Evolutionary conservation across 73 alveolate species (phyloP).

Genomic region (Tetrahymena borealis): DNA sequence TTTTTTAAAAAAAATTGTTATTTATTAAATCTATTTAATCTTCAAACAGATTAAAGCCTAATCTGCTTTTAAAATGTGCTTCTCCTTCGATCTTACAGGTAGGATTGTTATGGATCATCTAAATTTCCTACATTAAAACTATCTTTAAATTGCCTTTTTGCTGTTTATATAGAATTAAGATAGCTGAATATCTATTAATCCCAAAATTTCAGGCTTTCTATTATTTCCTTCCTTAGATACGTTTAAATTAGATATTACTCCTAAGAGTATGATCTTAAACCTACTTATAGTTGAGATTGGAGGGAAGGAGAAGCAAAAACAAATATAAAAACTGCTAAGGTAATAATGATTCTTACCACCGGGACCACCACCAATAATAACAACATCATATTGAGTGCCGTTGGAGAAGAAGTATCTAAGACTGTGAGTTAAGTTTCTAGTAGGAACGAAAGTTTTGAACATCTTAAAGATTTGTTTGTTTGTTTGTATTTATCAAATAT

Average conservation of each 20-base stretch:
- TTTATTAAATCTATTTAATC: not conserved
- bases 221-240: not conserved
- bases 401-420: not conserved
- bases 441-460: not conserved
- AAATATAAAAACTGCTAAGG: not conserved
- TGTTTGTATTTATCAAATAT: not conserved
- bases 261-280: not conserved
- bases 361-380: constrained; percentile 87
- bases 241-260: not conserved
- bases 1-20: not conserved
- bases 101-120: no score
- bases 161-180: no score
- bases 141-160: no score
- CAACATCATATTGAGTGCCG: constrained; percentile 47
- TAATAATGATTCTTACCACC: constrained; percentile 57
- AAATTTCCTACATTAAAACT: no score
- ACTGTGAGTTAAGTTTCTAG: not conserved
- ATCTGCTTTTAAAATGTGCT: not conserved
- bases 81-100: no score
- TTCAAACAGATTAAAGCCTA: not conserved
- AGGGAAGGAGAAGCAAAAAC: not conserved
- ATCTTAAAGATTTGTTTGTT: not conserved
- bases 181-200: no score
- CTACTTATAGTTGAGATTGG: not conserved
- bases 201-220: no score